These are phyloP conservation scores for Massariosphaeria phaeospora DNA, from an alignment of 495 filamentous ascomycete species.

Conservation along the genomic window DNA sequence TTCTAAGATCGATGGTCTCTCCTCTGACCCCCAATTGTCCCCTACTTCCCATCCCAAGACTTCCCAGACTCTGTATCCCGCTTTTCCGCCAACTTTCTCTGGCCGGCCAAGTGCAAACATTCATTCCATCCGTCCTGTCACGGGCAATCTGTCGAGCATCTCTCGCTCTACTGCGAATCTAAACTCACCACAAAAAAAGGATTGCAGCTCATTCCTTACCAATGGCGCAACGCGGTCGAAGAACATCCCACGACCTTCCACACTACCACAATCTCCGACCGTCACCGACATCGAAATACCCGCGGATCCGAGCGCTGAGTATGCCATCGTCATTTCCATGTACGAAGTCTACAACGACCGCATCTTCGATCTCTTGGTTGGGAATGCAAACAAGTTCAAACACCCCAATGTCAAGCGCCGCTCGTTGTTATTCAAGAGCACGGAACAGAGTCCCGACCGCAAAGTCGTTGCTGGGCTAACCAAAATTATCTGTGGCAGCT, in stretches of 20 bases:
- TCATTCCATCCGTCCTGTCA: constrained; percentile 31
- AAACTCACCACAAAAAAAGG: constrained; percentile 45
- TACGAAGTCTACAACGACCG: constrained; percentile 99
- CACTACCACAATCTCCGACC: constrained; percentile 66
- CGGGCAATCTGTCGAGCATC: constrained; percentile 25
- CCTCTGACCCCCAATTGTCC: constrained; percentile 7
- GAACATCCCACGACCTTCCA: constrained; percentile 48
- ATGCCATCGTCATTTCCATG: constrained; percentile 89
- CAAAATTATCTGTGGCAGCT: constrained; percentile 80
- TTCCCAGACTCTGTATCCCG: constrained; percentile 23
- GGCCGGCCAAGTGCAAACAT: constrained; percentile 17
- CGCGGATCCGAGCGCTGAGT: constrained; percentile 69
- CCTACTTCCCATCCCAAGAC: neutral
- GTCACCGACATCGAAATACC: constrained; percentile 62
- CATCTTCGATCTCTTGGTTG: constrained; percentile 85
- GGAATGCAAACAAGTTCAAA: constrained; percentile 42
- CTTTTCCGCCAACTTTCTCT: constrained; percentile 16
- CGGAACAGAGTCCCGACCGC: constrained; percentile 73
- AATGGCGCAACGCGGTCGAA: constrained; percentile 24
- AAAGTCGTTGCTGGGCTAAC: constrained; percentile 89
- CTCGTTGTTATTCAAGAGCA: constrained; percentile 79
- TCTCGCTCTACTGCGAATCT: constrained; percentile 39
- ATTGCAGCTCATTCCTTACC: constrained; percentile 41
- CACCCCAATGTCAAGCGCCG: constrained; percentile 56
- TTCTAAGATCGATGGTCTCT: neutral